Conservation (phyloP, 106 monocot species). For the Amphibolis antarctica region DNA sequence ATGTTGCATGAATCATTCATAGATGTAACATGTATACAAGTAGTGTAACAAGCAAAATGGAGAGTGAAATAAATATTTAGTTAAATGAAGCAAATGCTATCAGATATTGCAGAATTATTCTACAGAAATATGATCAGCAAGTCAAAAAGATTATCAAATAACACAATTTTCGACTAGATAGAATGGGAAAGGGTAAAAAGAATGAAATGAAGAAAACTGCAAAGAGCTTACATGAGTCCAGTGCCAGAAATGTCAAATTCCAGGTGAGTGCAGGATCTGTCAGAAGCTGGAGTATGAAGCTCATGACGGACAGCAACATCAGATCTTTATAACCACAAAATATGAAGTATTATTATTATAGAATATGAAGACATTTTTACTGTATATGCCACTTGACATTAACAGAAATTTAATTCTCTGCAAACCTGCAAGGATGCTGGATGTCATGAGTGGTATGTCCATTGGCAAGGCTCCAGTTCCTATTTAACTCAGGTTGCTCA, state of each 20-base stretch:
- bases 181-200: too few species aligned
- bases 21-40: too few species aligned
- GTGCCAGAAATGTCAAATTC: conserved; percentile 89
- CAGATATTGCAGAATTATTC: not conserved
- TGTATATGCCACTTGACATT: not conserved
- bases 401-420: not conserved
- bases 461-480: conserved; percentile 66
- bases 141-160: not conserved
- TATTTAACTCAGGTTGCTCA: conserved; percentile 27
- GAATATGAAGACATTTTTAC: not conserved
- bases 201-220: not conserved
- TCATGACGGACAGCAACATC: conserved; percentile 65
- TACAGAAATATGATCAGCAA: not conserved
- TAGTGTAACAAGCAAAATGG: too few species aligned
- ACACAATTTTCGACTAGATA: too few species aligned
- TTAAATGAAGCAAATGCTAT: not conserved
- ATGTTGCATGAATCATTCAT: too few species aligned
- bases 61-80: not conserved
- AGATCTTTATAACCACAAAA: conserved; percentile 7
- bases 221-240: conserved; percentile 54
- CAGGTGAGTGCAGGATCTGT: conserved; percentile 90
- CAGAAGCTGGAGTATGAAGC: conserved; percentile 79
- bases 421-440: conserved; percentile 77
- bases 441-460: conserved; percentile 66
- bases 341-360: not conserved